Evolutionary conservation across 495 filamentous ascomycete genomes (phyloP).

Genomic region (Podospora australis): DNA sequence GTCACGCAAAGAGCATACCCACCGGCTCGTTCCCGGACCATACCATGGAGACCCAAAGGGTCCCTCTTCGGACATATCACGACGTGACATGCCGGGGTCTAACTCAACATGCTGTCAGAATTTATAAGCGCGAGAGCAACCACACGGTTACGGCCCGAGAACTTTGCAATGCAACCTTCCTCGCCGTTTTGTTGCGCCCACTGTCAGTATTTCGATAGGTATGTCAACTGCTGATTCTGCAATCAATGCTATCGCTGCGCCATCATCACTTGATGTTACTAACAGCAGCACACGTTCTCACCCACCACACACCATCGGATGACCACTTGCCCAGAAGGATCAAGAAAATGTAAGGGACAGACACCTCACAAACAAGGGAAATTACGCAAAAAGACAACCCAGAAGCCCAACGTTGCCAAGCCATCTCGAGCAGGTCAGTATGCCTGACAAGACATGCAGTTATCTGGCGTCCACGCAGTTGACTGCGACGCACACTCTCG

Average conservation of each 20-base stretch:
- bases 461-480: no score
- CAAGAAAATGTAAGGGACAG: no score
- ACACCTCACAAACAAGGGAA: no score
- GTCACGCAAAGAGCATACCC: neutral
- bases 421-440: no score
- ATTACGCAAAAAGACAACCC: no score
- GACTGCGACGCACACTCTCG: no score
- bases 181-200: neutral
- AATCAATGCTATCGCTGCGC: neutral
- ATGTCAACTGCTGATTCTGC: slow-evolving; percentile 3
- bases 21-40: slow-evolving; percentile 7
- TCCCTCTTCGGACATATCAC: no score
- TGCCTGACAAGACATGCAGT: no score
- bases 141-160: slow-evolving; percentile 3
- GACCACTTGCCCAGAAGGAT: no score
- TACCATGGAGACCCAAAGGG: neutral
- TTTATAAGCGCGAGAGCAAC: slow-evolving; percentile 4
- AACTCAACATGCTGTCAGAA: no score
- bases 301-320: neutral
- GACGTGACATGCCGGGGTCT: no score
- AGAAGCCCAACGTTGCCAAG: no score
- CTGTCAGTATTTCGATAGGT: neutral
- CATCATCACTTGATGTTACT: neutral
- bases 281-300: neutral
- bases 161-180: slow-evolving; percentile 4